Evolutionary conservation across 768 basidiomycete species (phyloP), one percentile per base, ranked within the genome.

Genomic region (Mycena vitilis): DNA sequence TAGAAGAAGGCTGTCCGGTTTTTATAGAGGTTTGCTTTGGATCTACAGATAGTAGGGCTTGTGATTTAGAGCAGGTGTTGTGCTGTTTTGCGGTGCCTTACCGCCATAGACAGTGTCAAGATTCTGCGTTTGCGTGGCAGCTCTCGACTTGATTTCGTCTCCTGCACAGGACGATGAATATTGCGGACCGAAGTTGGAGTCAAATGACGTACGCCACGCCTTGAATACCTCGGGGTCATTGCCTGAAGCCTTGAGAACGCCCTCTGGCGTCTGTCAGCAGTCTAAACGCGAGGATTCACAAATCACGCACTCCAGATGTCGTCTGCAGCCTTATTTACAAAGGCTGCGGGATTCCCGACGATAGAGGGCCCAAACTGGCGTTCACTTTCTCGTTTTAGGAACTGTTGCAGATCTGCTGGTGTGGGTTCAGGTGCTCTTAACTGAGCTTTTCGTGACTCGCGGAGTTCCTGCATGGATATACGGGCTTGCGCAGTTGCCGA

Each of bases 251-350:
- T 65, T 55, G 0, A 72, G 49, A 6, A 65, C 30, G 5, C 65
- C 30, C 56, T 72, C 71, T 71, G 52, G 22, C 5, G 48, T 51
- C 18, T 12, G 36, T 67, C 40, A 66, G 52, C n/a, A 36, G 18
- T 30, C 10, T 22, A 56, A n/a, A 51, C 37, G 12, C 40, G 40
- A 40, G 4, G 40, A 1, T 63, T 11, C 15, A 42, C 5, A 25
- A 30, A 1, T 42, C 8, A 68, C 71, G n/a, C 53, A 71, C 71
- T 72, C 63, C 67, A 72, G 23, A 59, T 61, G 16, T 63, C 67
- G 61, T 72, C 71, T 54, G 64, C 56, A 12, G 51, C 45, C 42
- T 68, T 62, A 48, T 68, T 69, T 11, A 60, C 71, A 37, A 57
- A 52, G 10, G 54, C 44, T 23, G 30, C 42, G 12, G 71, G 63